Conservation (phyloP, 192 early-diverging fungal genomes). For the Coemansia sp. region DNA sequence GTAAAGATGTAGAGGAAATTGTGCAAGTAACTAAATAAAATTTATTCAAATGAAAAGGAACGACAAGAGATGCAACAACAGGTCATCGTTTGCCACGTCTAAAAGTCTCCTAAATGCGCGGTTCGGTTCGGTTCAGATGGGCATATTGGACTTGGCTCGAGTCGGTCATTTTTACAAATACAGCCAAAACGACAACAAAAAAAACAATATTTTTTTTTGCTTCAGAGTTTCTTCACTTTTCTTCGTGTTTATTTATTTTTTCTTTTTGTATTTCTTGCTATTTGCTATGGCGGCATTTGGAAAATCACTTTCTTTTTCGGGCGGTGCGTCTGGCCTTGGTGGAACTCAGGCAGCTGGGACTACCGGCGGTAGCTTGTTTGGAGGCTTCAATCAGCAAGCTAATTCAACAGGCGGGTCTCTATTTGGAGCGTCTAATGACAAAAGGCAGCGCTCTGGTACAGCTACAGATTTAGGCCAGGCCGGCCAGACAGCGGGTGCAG, state of each 20-base stretch:
- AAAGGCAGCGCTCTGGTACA: conserved; percentile 40
- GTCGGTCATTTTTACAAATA: too few relatives aligned
- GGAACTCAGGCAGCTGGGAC: conserved; percentile 3
- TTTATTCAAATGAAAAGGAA: too few relatives aligned
- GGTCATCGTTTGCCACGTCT: too few relatives aligned
- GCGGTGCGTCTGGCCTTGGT: conserved; percentile 16
- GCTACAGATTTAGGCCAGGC: conserved; percentile 5
- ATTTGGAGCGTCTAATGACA: conserved; percentile 41
- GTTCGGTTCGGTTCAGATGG: too few relatives aligned
- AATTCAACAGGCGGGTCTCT: conserved; percentile 11
- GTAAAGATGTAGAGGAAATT: too few relatives aligned
- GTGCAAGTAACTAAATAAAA: too few relatives aligned
- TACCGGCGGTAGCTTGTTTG: conserved; percentile 25
- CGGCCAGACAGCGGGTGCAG: neutral
- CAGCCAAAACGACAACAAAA: too few relatives aligned
- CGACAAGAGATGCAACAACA: too few relatives aligned
- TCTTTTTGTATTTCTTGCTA: conserved; percentile 5
- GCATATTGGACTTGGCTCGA: too few relatives aligned
- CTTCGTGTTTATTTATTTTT: neutral
- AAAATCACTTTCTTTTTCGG: conserved; percentile 49
- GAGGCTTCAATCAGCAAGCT: conserved; percentile 24
- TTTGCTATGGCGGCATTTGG: conserved; percentile 35
- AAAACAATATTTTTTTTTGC: neutral
- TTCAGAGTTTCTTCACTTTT: neutral
- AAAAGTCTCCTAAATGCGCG: too few relatives aligned